Percentiles rank a stretch among this genome's conserved stretches.
These are phyloP conservation scores for Lentinus polychrous DNA, from an alignment of 1,284 basidiomycete genomes.

Conservation along the genomic window DNA sequence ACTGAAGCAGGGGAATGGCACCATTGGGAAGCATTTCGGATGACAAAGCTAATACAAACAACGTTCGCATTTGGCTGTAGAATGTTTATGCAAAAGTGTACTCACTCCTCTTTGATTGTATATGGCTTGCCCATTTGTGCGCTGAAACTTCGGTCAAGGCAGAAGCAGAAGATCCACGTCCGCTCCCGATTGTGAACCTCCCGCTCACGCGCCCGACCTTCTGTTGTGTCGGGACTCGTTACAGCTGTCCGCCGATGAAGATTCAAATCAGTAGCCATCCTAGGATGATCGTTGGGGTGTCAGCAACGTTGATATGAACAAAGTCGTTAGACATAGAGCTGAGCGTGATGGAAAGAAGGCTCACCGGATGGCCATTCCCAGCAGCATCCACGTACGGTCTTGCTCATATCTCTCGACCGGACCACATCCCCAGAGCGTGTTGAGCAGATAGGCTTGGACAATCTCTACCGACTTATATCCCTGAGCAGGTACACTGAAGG, in stretches of 20 bases:
- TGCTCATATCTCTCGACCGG: slow-evolving; percentile 93
- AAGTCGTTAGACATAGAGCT: slow-evolving; percentile 2
- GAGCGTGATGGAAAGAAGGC: slow-evolving; percentile 8
- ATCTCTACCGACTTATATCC: slow-evolving; percentile 96
- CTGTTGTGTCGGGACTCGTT: slow-evolving; percentile 62
- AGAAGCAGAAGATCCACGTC: slow-evolving; percentile 91
- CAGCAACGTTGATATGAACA: slow-evolving; percentile 4
- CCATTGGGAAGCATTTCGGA: slow-evolving; percentile 78
- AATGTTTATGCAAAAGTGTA: slow-evolving; percentile 20
- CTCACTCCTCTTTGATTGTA: slow-evolving; percentile 81
- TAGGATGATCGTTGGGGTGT: slow-evolving; percentile 21
- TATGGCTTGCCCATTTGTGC: slow-evolving; percentile 92
- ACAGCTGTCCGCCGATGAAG: slow-evolving; percentile 83
- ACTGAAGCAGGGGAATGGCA: slow-evolving; percentile 54
- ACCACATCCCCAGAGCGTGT: slow-evolving; percentile 83
- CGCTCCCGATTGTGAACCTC: slow-evolving; percentile 92
- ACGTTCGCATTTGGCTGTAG: slow-evolving; percentile 1
- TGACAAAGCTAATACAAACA: slow-evolving; percentile 59
- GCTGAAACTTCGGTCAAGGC: slow-evolving; percentile 84
- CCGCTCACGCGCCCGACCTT: slow-evolving; percentile 64
- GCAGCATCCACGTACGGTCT: slow-evolving; percentile 89
- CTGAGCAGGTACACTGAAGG: slow-evolving; percentile 78
- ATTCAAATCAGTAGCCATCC: slow-evolving; percentile 96
- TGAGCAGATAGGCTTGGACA: slow-evolving; percentile 83
- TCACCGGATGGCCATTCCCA: slow-evolving; percentile 81